Conservation (phyloP, 1,284 basidiomycete genomes). For the Leccinum ponderosum region DNA sequence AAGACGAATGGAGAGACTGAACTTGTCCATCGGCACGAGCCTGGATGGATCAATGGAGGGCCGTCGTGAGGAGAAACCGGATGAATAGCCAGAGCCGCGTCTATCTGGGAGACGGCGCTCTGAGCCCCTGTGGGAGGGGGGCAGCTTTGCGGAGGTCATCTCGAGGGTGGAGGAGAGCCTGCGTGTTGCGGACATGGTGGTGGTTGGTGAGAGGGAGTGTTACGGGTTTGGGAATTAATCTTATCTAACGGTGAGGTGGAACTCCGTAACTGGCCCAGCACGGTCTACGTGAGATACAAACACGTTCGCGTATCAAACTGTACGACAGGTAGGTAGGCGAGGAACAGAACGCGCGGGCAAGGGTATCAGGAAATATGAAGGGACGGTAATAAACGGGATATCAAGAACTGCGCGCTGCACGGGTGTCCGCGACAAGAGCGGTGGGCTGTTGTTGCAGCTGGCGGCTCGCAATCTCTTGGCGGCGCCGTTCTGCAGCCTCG, state of each 20-base stretch:
- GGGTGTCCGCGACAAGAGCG: constrained; percentile 16
- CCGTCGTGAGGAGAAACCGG: constrained; percentile 53
- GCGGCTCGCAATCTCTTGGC: constrained; percentile 51
- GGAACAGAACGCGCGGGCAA: constrained; percentile 25
- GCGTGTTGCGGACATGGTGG: constrained; percentile 28
- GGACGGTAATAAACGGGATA: constrained; percentile 31
- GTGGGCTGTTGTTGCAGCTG: constrained; percentile 29
- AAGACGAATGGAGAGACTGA: constrained; percentile 18
- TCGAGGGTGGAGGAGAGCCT: constrained; percentile 35
- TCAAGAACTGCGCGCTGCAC: constrained; percentile 21
- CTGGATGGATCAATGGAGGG: constrained; percentile 74
- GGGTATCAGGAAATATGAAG: constrained; percentile 31
- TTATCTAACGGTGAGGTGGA: constrained; percentile 12
- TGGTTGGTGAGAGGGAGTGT: constrained; percentile 9
- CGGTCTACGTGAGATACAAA: constrained; percentile 11
- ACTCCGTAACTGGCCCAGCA: not conserved
- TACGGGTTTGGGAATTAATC: constrained; percentile 18
- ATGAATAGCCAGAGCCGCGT: constrained; percentile 43
- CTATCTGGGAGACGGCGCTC: constrained; percentile 40
- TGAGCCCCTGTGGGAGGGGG: constrained; percentile 36
- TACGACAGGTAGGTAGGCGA: constrained; percentile 15
- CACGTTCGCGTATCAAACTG: constrained; percentile 3
- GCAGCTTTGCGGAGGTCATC: constrained; percentile 33
- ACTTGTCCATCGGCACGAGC: constrained; percentile 81
- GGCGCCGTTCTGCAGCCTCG: constrained; percentile 68